Base-by-base conservation (phyloP, 441 rosid genomes). In the Manihot esculenta region DNA sequence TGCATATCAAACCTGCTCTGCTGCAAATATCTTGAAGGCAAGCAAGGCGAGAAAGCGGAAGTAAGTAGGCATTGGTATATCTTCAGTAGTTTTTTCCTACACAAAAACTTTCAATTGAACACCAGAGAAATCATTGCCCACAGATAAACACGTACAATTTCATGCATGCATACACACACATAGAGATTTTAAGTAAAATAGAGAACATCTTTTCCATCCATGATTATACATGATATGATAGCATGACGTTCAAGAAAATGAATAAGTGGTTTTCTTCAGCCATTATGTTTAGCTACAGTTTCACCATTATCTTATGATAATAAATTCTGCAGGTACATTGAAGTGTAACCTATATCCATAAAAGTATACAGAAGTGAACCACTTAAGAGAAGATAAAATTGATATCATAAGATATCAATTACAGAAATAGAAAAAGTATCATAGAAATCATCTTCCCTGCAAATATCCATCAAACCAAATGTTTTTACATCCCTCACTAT, bases 21-120 rank as follows among this genome's bases (percentile, higher is more conserved):
- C 93, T 14, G 93, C 84, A 83, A 92, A 95, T 75, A 95, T 92
- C 83, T 91, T 95, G 79, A 95, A 92, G 76, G 97, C 99, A 59
- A 95, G 96, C 71, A 95, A 78, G 15, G 98, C 87, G 79, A 92
- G 90, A 80, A 95, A 92, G 73, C 96, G 96, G 73, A 92, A 95
- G 78, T 77, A 92, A 35, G 94, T 81, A 72, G 99, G 99, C 99
- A 95, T 91, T 54, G 97, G 98, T 75, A 84, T 69, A 71, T 92
- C 91, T 64, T 88, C 96, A 61, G 82, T 88, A 41, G 85, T 54
- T 62, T 80, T 86, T 79, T 88, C 97, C 99, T 94, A 83, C 82
- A 69, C 26, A 74, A 42, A 76, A 69, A 18, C n/a, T 48, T 63
- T 41, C 68, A 76, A 70, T 62, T 38, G 68, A 54, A 54, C 57